A percentile compares a stretch with the other conserved stretches of the same genome.
These are phyloP conservation scores for Dillenia suffruticosa DNA, from an alignment of 164 flowering plant species.

Conservation along the genomic window DNA sequence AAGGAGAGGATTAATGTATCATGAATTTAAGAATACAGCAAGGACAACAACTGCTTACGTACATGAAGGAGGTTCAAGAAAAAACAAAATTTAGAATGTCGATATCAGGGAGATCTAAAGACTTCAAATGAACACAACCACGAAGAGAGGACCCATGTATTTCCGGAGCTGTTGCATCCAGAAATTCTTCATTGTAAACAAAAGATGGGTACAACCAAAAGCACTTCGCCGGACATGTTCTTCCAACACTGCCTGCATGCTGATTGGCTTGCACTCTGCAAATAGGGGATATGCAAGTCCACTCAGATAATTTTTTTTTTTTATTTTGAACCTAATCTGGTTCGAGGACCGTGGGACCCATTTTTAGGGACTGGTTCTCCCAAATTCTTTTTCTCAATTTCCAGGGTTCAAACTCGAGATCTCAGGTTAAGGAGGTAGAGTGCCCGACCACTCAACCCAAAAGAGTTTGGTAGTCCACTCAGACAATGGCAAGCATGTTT, in stretches of 20 bases:
- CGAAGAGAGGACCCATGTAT: conserved; percentile 93
- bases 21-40: background rate
- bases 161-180: conserved; percentile 88
- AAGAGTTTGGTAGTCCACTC: no score
- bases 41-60: conserved; percentile 21
- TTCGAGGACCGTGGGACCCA: no score
- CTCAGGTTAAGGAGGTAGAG: no score
- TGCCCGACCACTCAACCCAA: no score
- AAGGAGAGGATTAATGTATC: background rate
- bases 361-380: no score
- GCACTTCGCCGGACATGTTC: conserved; percentile 96
- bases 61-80: conserved; percentile 94
- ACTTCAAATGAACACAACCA: conserved; percentile 93
- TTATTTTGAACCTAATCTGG: no score
- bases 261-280: conserved; percentile 96
- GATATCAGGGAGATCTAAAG: conserved; percentile 85
- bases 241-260: conserved; percentile 97
- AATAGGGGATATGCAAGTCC: background rate
- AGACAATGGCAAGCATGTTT: no score
- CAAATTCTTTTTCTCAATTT: no score
- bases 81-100: conserved; percentile 92
- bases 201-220: conserved; percentile 83
- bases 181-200: conserved; percentile 68
- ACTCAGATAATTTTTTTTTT: no score
- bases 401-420: no score